Conservation (phyloP, 495 filamentous ascomycete genomes). For the Cudoniella acicularis region DNA sequence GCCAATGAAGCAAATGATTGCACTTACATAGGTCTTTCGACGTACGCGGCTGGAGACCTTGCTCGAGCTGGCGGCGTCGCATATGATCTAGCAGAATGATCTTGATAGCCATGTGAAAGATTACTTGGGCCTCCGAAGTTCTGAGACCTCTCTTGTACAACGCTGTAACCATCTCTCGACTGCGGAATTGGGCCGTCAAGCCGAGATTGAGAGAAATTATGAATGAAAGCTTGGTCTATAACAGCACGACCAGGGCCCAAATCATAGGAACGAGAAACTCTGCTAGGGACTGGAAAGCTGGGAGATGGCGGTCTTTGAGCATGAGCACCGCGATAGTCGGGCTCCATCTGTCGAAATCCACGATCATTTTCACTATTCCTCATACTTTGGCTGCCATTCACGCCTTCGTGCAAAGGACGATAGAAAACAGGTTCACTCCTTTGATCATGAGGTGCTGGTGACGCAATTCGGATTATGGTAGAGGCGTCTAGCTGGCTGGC, state of each 20-base stretch:
- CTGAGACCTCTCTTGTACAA: slow-evolving; percentile 11
- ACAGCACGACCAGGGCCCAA: slow-evolving; percentile 4
- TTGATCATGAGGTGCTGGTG: slow-evolving; percentile 1
- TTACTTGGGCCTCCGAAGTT: slow-evolving; percentile 1
- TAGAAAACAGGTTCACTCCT: slow-evolving; percentile 5
- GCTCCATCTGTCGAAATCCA: slow-evolving; percentile 6
- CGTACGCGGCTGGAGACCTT: slow-evolving; percentile 20
- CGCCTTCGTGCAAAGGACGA: not conserved
- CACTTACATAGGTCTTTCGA: slow-evolving; percentile 25
- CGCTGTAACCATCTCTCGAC: slow-evolving; percentile 7
- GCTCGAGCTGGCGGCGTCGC: slow-evolving; percentile 10
- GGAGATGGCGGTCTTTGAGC: slow-evolving; percentile 8
- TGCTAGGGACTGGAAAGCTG: slow-evolving; percentile 3
- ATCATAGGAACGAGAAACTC: slow-evolving; percentile 20
- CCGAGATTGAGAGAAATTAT: slow-evolving; percentile 25
- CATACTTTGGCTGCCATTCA: not conserved
- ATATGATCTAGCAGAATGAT: slow-evolving; percentile 17
- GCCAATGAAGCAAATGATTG: not conserved
- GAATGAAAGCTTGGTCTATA: slow-evolving; percentile 15
- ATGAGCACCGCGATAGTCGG: slow-evolving; percentile 5
- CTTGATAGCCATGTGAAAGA: slow-evolving; percentile 5
- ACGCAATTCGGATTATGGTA: slow-evolving; percentile 3
- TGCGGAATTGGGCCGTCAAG: slow-evolving; percentile 10
- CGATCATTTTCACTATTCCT: slow-evolving; percentile 6
- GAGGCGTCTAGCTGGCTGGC: not conserved